Evolutionary conservation across 306 rosid genomes (phyloP), one percentile per base, ranked within the genome.

Genomic region (Benincasa hispida): DNA sequence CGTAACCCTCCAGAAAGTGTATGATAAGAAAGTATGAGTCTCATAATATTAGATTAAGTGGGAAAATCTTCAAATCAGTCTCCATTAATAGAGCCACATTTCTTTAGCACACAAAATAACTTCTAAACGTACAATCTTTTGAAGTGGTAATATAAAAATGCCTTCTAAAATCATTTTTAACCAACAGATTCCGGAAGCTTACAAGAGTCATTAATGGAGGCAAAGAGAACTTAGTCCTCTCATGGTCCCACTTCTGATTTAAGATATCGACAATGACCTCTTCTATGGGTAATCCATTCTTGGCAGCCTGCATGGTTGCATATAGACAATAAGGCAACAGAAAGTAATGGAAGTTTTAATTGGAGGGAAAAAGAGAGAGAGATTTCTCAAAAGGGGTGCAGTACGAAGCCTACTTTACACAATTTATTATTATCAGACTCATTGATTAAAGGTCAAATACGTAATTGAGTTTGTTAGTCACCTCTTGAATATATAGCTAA

Each of bases 121-220:
- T 47, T 24, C 39, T 6, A 42, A 21, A 67, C 2, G 30, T 25
- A 41, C 11, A 67, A 41, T 35, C 5, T 12, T 67, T n/a, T 67
- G 74, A 67, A 22, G 51, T 13, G 74, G 53, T 67, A 67, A 41
- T 39, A 41, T 5, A 41, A 41, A 39, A 67, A 21, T 37, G 10
- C 50, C 10, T 67, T 22, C 54, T 27, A 42, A 22, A 41, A 41
- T 25, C 3, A 68, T 25, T n/a, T 10, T 25, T 32, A 32, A 72
- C 50, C 32, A 32, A 75, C 63, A 65, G 75, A 81, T 77, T 50
- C 55, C 12, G 62, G 80, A 76, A 79, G 84, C 96, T 87, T 87
- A 94, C 97, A 62, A 94, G 97, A 83, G 87, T 90, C 99, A 94
- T 87, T 85, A 92, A 82, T 77, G 99, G 97, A 77, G 99, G 99